Conservation (phyloP, 78 protist species). For the Dictyostelium purpureum region DNA sequence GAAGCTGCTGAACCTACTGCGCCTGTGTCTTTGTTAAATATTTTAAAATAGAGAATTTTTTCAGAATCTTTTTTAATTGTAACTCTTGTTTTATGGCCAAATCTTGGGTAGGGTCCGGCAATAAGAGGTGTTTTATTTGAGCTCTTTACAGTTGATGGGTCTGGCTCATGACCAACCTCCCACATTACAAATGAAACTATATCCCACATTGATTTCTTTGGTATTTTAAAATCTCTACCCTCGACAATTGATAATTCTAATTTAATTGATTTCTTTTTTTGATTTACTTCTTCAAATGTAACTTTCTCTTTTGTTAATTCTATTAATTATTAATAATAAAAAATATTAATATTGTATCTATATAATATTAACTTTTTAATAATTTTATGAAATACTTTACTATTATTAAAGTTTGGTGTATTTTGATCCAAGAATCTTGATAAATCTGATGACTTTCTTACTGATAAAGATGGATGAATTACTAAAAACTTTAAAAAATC, state of each 20-base stretch:
- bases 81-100: constrained; percentile 2
- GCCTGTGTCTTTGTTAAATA: neutral
- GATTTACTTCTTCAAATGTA: constrained; percentile 41
- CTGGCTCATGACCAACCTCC: constrained; percentile 33
- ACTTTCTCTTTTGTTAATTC: constrained; percentile 43
- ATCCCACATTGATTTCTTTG: constrained; percentile 47
- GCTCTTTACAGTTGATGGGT: neutral
- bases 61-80: neutral
- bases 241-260: constrained; percentile 42
- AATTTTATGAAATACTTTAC: neutral
- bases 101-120: constrained; percentile 46
- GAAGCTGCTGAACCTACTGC: neutral
- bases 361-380: neutral
- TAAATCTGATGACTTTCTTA: constrained; percentile 48
- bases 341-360: no score
- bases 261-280: constrained; percentile 3
- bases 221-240: constrained; percentile 35
- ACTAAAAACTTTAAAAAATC: constrained; percentile 34
- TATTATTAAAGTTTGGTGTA: constrained; percentile 46
- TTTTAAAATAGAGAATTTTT: constrained; percentile 20
- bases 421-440: constrained; percentile 39
- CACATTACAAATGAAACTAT: constrained; percentile 36
- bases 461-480: neutral
- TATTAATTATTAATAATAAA: neutral
- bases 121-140: neutral